Evolutionary conservation across 2,329 filamentous ascomycete species (phyloP).

Genomic region (Penicillium sp.): DNA sequence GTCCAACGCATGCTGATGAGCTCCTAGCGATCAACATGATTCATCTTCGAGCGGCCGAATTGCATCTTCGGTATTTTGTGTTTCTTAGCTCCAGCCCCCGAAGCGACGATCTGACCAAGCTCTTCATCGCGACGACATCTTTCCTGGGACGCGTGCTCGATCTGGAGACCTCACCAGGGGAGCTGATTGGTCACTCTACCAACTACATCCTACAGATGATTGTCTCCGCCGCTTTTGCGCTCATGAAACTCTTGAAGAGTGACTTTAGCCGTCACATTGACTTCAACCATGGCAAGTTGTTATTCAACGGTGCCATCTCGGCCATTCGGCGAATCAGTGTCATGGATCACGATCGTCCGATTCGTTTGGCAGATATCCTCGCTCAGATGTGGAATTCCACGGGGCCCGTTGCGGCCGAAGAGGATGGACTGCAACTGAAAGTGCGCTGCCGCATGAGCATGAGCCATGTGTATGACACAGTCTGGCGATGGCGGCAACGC

Average conservation of each 20-base stretch:
- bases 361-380: conserved; percentile 57
- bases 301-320: conserved; percentile 54
- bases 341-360: conserved; percentile 56
- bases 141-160: conserved; percentile 43
- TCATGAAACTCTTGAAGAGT: conserved; percentile 60
- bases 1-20: conserved; percentile 3
- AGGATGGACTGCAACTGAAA: conserved; percentile 50
- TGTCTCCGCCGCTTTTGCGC: conserved; percentile 56
- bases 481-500: conserved; percentile 60
- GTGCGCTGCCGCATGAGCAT: conserved; percentile 61
- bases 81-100: conserved; percentile 42
- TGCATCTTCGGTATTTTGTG: conserved; percentile 43
- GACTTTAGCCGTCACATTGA: conserved; percentile 54
- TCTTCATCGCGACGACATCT: conserved; percentile 41
- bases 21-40: conserved; percentile 39
- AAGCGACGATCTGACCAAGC: conserved; percentile 40
- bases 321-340: conserved; percentile 56
- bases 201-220: conserved; percentile 63
- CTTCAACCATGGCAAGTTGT: conserved; percentile 47
- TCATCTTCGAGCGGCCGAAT: conserved; percentile 41
- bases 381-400: conserved; percentile 58
- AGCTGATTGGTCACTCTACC: conserved; percentile 48
- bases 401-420: conserved; percentile 26
- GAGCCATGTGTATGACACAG: conserved; percentile 60
- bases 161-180: conserved; percentile 39